phyloP scores from a whole-genome alignment of 2,329 filamentous ascomycete genomes.

The Alternaria angustiovoidea region DNA sequence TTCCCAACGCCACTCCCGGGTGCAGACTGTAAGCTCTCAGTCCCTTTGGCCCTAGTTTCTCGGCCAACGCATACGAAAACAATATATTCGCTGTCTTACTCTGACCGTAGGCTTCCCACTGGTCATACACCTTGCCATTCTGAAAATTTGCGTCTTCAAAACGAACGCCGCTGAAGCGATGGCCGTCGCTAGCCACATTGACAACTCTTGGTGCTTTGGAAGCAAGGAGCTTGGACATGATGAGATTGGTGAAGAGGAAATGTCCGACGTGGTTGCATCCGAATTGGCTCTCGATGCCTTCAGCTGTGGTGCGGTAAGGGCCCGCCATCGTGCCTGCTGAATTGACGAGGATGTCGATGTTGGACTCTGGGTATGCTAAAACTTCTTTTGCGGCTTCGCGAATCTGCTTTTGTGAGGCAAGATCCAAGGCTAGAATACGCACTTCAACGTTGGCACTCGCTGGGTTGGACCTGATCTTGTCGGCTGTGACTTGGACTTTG shows the following conservation, averaged over 20 bases:
- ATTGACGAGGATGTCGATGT: slow-evolving; percentile 55
- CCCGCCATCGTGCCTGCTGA: slow-evolving; percentile 52
- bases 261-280: slow-evolving; percentile 61
- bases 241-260: slow-evolving; percentile 57
- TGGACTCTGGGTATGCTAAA: slow-evolving; percentile 35
- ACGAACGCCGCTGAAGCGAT: slow-evolving; percentile 50
- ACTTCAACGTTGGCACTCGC: slow-evolving; percentile 46
- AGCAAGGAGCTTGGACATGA: slow-evolving; percentile 54
- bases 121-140: slow-evolving; percentile 50
- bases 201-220: slow-evolving; percentile 49
- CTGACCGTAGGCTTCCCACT: slow-evolving; percentile 59
- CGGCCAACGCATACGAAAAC: slow-evolving; percentile 34
- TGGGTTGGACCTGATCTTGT: slow-evolving; percentile 42
- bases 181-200: slow-evolving; percentile 53
- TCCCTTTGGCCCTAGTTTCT: slow-evolving; percentile 32
- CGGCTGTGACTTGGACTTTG: slow-evolving; percentile 53
- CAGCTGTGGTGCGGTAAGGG: slow-evolving; percentile 35
- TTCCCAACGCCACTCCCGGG: slow-evolving; percentile 39
- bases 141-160: slow-evolving; percentile 57
- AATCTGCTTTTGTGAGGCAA: slow-evolving; percentile 47
- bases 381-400: slow-evolving; percentile 46
- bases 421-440: slow-evolving; percentile 46
- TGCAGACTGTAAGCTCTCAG: slow-evolving; percentile 41
- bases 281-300: slow-evolving; percentile 53
- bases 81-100: slow-evolving; percentile 62